Evolutionary conservation across 768 basidiomycete genomes (phyloP), one percentile per base, ranked within the genome.

Genomic region (Amanita brunnescens): DNA sequence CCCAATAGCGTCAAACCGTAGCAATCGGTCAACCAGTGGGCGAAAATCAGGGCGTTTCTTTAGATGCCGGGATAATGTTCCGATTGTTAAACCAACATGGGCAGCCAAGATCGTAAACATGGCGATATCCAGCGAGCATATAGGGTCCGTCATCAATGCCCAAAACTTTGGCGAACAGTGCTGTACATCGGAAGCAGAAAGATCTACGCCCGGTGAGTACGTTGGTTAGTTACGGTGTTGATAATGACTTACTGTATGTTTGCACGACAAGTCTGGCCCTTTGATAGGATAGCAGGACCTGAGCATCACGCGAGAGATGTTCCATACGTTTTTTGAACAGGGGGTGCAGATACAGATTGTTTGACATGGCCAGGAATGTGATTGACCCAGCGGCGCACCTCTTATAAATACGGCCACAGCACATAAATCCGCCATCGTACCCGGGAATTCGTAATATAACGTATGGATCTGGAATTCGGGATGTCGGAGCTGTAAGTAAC

Each of bases 81-180:
- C 79, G n/a, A 78, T 71, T 2, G 73, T 62, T 30, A 81, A 62
- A 21, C 76, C 77, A 48, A 75, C 67, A 47, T 81, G 79, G 8
- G 70, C 72, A 2, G 77, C 70, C 47, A 81, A 52, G 34, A 81
- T 73, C 9, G 75, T 79, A 58, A 73, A 74, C 70, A 76, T 72
- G 37, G 79, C 76, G 35, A 71, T 70, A 54, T 80, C 79, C 29
- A 74, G 56, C 12, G 73, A 68, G 55, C 71, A 67, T 32, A 79
- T 73, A 1, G 78, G 78, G 57, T 81, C 78, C 16, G 62, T 73
- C 65, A 78, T 74, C 64, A 81, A 60, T 2, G 67, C 64, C 79
- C 80, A 80, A 55, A 75, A 81, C 43, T 62, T 70, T 0, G 71
- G 59, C 13, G 77, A 72, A 54, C 76, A 76, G 49, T 65, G 63